Base-by-base conservation (phyloP, 23 red algal genomes). In the Gracilaria domingensis region DNA sequence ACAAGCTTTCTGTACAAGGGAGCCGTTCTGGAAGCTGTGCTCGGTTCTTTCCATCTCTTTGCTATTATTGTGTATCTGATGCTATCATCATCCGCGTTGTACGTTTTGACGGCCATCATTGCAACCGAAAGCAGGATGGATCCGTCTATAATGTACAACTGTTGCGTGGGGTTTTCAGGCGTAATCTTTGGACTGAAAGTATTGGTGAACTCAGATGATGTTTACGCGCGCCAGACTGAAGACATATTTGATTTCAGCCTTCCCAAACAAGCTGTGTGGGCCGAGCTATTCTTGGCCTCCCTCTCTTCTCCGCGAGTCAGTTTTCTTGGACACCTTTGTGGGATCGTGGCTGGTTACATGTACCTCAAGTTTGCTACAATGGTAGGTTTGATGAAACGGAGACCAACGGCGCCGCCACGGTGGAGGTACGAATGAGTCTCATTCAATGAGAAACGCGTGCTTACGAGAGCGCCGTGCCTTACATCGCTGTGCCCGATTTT, bases 161-260 rank as follows among this genome's bases (percentile, higher is more conserved):
- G 87, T 75, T 70, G 71, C 38, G 87, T 81, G 4, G 87, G 87
- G 8, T 90, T 90, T 50, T 90, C 87, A 20, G 87, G 87, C 3
- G 87, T 80, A 20, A 64, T 90, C 54, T 90, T 90, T 69, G 87
- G 87, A 4, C 48, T 90, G 48, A 90, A 90, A 48, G 87, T 90
- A 8, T 17, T 90, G 14, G 30, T 81, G 16, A 90, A 90, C 58
- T 80, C 73, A 11, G 57, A 90, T 21, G 66, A 70, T 8, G 33
- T 42, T 9, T 90, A 66, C 29, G 71, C 74, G 23, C 55, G 57
- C 37, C 56, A 66, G 14, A 57, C 87, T 11, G 74, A 53, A 45
- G 38, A 66, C 16, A 77, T 90, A 6, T 80, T 90, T 38, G 51
- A 74, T 34, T 79, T 90, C 25, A 79, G 48, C 13, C 48, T 90